Conservation (phyloP, 106 monocot genomes). For the Dendrobium nobile region DNA sequence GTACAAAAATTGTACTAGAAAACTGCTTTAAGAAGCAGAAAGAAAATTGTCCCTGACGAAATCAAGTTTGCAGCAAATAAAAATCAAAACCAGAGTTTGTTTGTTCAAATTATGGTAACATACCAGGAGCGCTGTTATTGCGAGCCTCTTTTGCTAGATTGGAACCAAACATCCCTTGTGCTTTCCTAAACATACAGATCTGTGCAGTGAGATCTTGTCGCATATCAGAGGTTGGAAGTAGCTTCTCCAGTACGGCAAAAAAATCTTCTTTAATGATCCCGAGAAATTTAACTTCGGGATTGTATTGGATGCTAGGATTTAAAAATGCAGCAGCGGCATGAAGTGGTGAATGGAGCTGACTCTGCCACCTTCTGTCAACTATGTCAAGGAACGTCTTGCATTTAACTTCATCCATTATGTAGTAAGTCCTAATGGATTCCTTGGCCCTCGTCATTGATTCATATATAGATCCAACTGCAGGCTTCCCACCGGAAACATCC, state of each 20-base stretch:
- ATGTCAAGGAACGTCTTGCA: conserved; percentile 83
- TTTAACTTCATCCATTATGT: conserved; percentile 96
- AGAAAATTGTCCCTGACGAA: too few relatives aligned
- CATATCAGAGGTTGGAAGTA: conserved; percentile 57
- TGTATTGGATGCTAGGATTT: conserved; percentile 93
- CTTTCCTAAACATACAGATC: conserved; percentile 65
- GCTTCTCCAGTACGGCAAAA: conserved; percentile 64
- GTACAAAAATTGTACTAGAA: too few relatives aligned
- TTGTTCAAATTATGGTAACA: neutral
- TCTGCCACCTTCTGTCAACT: conserved; percentile 76
- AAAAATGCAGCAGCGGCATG: conserved; percentile 88
- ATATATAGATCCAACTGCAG: conserved; percentile 76
- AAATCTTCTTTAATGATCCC: conserved; percentile 75
- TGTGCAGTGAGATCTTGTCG: conserved; percentile 73
- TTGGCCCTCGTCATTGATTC: conserved; percentile 85
- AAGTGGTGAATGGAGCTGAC: conserved; percentile 77
- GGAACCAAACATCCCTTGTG: conserved; percentile 90
- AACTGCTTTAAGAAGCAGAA: too few relatives aligned
- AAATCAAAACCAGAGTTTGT: neutral
- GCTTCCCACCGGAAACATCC: conserved; percentile 82
- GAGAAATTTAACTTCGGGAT: conserved; percentile 85
- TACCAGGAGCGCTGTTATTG: conserved; percentile 63
- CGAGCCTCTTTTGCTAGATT: conserved; percentile 88
- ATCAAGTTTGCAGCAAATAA: neutral
- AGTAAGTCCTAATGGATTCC: conserved; percentile 90